Conservation (phyloP, 2,329 filamentous ascomycete genomes). For the Hortaea sp. region DNA sequence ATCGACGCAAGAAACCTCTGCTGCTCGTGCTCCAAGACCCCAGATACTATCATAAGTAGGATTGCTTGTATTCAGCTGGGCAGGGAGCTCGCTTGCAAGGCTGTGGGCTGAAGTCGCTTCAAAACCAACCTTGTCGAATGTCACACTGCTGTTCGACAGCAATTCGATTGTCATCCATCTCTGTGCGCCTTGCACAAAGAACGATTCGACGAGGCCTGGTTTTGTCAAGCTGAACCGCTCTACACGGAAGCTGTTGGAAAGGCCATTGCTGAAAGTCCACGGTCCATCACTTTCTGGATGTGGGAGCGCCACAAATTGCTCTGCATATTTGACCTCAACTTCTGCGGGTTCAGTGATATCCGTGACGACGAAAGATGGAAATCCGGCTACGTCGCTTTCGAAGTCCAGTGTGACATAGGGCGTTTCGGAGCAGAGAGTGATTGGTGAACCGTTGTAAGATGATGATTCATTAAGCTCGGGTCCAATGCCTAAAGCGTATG, state of each 20-base stretch:
- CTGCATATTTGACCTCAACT: slow-evolving; percentile 29
- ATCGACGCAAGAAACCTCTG: slow-evolving; percentile 28
- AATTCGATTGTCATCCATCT: slow-evolving; percentile 32
- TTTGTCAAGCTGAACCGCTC: slow-evolving; percentile 31
- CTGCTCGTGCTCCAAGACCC: slow-evolving; percentile 28
- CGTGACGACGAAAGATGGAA: slow-evolving; percentile 24
- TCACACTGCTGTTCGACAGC: slow-evolving; percentile 25
- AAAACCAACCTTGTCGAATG: slow-evolving; percentile 25
- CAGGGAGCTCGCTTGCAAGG: slow-evolving; percentile 18
- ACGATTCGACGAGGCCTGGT: slow-evolving; percentile 20
- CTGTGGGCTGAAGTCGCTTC: slow-evolving; percentile 19
- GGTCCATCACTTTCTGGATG: slow-evolving; percentile 26
- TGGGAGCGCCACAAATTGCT: slow-evolving; percentile 22
- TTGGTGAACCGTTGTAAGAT: no score
- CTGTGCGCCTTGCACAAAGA: slow-evolving; percentile 33
- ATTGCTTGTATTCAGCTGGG: slow-evolving; percentile 23
- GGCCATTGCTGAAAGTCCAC: slow-evolving; percentile 17
- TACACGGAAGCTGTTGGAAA: slow-evolving; percentile 28
- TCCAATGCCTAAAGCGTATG: no score
- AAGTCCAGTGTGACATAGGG: slow-evolving; percentile 11
- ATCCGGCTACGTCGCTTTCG: slow-evolving; percentile 22
- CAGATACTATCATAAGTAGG: slow-evolving; percentile 27
- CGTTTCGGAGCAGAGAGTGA: no score
- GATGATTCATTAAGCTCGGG: no score
- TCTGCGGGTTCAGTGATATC: slow-evolving; percentile 18